These are phyloP conservation scores for Euphorbia pulcherrima DNA, from an alignment of 345 rosid genomes.

Conservation along the genomic window DNA sequence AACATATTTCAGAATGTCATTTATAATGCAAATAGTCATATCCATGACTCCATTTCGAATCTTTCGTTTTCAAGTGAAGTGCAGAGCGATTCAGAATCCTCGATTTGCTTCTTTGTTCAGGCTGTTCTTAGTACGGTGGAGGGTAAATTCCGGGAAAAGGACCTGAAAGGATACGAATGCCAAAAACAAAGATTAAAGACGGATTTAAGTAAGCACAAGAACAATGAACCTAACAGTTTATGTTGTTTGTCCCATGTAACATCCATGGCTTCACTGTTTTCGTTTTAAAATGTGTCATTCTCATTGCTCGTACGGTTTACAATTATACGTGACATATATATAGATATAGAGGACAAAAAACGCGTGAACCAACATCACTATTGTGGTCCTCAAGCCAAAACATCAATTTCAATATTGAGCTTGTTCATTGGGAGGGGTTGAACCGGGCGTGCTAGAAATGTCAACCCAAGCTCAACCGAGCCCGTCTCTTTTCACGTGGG, in stretches of 20 bases:
- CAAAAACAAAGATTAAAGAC: background rate
- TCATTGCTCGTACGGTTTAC: background rate
- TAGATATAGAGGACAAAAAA: background rate
- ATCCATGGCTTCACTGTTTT: background rate
- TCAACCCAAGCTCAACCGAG: too few relatives aligned
- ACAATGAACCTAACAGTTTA: background rate
- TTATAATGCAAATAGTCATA: too few relatives aligned
- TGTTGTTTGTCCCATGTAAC: background rate
- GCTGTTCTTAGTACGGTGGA: slow-evolving; percentile 41
- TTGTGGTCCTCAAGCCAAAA: too few relatives aligned
- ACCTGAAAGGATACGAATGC: slow-evolving; percentile 31
- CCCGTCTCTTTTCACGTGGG: too few relatives aligned
- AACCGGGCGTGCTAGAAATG: too few relatives aligned
- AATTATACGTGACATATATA: background rate
- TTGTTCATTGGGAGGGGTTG: too few relatives aligned
- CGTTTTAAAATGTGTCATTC: too few relatives aligned
- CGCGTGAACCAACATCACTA: background rate
- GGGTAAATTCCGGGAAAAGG: slow-evolving; percentile 57
- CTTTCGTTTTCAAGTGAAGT: background rate
- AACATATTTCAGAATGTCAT: too few relatives aligned
- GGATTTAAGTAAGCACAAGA: background rate
- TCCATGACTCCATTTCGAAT: background rate
- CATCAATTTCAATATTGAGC: too few relatives aligned
- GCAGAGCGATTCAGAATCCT: background rate
- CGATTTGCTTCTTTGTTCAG: background rate